Percentiles rank a stretch among this genome's conserved stretches.
These are phyloP conservation scores for Suillus alpinus DNA, from an alignment of 768 basidiomycete species.

Conservation along the genomic window DNA sequence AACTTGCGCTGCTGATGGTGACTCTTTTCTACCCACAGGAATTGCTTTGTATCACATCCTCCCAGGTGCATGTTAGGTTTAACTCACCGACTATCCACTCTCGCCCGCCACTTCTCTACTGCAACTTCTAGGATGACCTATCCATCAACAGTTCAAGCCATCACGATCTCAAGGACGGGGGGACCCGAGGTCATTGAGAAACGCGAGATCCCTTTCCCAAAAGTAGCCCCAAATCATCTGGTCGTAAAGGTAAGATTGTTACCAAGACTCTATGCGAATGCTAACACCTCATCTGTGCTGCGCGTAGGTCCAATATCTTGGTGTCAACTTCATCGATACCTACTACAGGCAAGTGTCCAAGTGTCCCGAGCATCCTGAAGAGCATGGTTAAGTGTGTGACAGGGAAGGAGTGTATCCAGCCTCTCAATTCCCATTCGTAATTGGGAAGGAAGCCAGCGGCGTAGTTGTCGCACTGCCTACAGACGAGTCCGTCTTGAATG, in stretches of 20 bases:
- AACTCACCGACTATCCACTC: constrained; percentile 17
- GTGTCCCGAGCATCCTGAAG: constrained; percentile 10
- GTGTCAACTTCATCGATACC: constrained; percentile 86
- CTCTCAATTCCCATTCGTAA: constrained; percentile 54
- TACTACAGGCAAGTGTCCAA: constrained; percentile 62
- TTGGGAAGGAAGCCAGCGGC: constrained; percentile 82
- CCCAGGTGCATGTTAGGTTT: constrained; percentile 8
- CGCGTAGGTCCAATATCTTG: constrained; percentile 63
- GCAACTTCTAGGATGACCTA: constrained; percentile 42
- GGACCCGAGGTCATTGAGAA: constrained; percentile 76
- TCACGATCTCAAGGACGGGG: constrained; percentile 71
- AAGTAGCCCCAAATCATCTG: constrained; percentile 57
- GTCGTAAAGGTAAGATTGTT: constrained; percentile 34
- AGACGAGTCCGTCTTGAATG: constrained; percentile 54
- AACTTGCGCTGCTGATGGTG: neutral
- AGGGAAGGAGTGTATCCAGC: constrained; percentile 66
- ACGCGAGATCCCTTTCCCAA: constrained; percentile 64
- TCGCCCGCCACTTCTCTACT: constrained; percentile 31
- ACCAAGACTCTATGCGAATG: neutral
- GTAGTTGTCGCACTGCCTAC: constrained; percentile 72
- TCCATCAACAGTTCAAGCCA: constrained; percentile 64
- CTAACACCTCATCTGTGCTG: neutral
- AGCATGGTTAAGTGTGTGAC: constrained; percentile 1
- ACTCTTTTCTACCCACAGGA: neutral
- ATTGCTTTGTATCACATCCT: neutral